phyloP scores from a whole-genome alignment of 2,329 filamentous ascomycete genomes.

The Aspergillus calidoustus region DNA sequence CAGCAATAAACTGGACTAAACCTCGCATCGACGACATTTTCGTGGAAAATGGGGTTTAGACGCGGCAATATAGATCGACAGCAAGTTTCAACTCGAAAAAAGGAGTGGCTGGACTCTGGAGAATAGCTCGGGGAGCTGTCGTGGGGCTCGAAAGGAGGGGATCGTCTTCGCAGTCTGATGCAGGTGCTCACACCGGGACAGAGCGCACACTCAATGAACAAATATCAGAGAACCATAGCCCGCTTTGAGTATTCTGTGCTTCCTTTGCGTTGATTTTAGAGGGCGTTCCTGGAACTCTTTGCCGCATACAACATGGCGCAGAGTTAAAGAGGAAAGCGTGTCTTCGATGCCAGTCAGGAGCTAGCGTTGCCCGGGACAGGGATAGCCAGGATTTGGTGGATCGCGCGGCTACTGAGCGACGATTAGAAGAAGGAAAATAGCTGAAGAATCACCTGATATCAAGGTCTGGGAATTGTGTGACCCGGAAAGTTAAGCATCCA shows the following conservation, averaged over 20 bases:
- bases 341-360: constrained; percentile 17
- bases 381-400: background rate
- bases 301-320: constrained; percentile 32
- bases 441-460: constrained; percentile 2
- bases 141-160: background rate
- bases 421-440: background rate
- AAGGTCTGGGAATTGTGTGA: constrained; percentile 2
- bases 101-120: background rate
- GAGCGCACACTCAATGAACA: constrained; percentile 6
- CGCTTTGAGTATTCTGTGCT: constrained; percentile 8
- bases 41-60: background rate
- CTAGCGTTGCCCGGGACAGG: constrained; percentile 13
- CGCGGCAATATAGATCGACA: background rate
- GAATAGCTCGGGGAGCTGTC: background rate
- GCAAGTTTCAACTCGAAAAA: background rate
- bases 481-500: constrained; percentile 5
- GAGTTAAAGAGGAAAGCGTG: constrained; percentile 12
- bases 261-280: background rate
- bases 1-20: constrained; percentile 97
- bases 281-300: constrained; percentile 17
- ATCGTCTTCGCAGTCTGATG: constrained; percentile 1
- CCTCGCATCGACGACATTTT: constrained; percentile 63
- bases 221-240: constrained; percentile 39
- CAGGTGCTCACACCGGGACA: constrained; percentile 9
- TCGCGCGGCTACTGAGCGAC: background rate